Base-by-base conservation (phyloP, 2,329 filamentous ascomycete genomes). In the Colletotrichum tropicicola region DNA sequence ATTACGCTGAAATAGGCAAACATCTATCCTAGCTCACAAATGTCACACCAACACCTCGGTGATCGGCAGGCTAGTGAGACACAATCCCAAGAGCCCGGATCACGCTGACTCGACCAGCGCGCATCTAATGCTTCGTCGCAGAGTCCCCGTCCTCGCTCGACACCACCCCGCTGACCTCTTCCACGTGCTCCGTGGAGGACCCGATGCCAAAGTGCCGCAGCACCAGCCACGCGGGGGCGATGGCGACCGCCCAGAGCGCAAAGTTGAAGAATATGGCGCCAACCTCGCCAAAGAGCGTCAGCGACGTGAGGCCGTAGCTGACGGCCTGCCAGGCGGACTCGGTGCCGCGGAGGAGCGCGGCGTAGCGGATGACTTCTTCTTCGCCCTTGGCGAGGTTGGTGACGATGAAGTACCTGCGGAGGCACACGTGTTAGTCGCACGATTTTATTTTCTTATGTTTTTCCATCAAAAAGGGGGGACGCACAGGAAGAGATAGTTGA, bases 321-420 rank as follows among this genome's bases (percentile, higher is more conserved):
- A 93, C 77, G 6, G 90, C 91, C 73, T 93, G 91, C 78, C 89
- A 90, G 0, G 89, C 91, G 1, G 89, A 92, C 75, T 93, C 91
- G 0, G 89, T 91, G 1, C 89, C 91, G 59, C 91, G 83, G 3
- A 93, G 79, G 12, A 93, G 75, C 0, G 89, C 90, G 0, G 91
- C 86, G 70, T 90, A 89, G 1, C 91, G 85, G 44, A 93, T 85
- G 2, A 92, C 84, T 68, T 93, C 87, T 23, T 84, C 82, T 53
- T 91, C 83, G 6, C 83, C 80, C 5, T 80, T 75, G 1, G 91
- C 89, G 3, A 93, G 73, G 69, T 92, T 89, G 4, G 87, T 84
- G 9, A 93, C 85, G 64, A 93, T 80, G 70, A 93, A 93, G 77
- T 92, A 92, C 10, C 86, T 89, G 45, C 4, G 3, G 3, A 15